Conservation (phyloP, 179 eudicot species). For the Vitellaria paradoxa region DNA sequence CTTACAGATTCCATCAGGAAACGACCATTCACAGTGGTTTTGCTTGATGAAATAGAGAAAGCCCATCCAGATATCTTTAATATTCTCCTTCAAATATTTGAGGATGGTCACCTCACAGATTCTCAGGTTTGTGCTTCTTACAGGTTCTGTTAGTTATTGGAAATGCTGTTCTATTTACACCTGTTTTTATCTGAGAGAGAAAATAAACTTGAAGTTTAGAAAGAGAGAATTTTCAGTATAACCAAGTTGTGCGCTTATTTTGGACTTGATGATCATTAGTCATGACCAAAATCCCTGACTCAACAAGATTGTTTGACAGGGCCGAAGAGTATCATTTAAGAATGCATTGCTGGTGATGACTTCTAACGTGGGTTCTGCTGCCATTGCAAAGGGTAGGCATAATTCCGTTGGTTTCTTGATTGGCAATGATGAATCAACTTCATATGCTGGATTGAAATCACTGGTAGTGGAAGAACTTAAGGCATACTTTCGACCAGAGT, state of each 20-base stretch:
- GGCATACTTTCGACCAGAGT: conserved; percentile 57
- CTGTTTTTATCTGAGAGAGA: not conserved
- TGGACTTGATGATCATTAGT: not conserved
- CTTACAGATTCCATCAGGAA: conserved; percentile 55
- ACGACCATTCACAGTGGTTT: conserved; percentile 46
- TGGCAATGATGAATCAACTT: conserved; percentile 33
- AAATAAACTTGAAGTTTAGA: not conserved
- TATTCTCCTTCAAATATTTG: conserved; percentile 54
- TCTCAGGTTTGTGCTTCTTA: conserved; percentile 43
- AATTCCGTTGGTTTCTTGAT: conserved; percentile 41
- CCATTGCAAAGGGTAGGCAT: conserved; percentile 52
- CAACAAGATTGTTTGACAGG: conserved; percentile 25
- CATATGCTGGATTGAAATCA: conserved; percentile 51
- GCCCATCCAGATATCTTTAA: conserved; percentile 59
- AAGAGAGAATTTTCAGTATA: not conserved
- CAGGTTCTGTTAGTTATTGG: not conserved
- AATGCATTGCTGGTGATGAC: conserved; percentile 61
- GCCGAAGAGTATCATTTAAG: conserved; percentile 60
- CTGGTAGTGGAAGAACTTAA: conserved; percentile 53
- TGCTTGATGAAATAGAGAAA: conserved; percentile 59
- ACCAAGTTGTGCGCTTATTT: not conserved
- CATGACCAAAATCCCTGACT: conserved; percentile 5
- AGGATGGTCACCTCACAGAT: conserved; percentile 62
- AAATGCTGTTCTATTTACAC: not conserved
- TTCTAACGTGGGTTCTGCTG: conserved; percentile 52